These are phyloP conservation scores for Tricholoma sp. DNA, from an alignment of 768 basidiomycete genomes.

Conservation along the genomic window DNA sequence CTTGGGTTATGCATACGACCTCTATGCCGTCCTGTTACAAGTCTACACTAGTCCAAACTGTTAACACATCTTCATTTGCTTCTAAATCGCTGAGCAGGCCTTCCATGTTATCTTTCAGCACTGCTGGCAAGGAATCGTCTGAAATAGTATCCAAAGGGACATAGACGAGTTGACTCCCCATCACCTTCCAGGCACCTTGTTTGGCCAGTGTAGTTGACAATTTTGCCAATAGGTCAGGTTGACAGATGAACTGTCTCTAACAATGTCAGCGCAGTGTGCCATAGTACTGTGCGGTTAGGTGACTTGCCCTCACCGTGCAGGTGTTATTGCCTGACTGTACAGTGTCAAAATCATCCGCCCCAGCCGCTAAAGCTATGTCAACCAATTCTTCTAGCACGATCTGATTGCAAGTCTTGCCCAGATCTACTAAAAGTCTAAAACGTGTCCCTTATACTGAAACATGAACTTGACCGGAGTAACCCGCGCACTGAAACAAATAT, in stretches of 20 bases:
- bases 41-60: conserved; percentile 35
- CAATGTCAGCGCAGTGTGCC: not conserved
- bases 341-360: conserved; percentile 18
- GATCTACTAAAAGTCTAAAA: conserved; percentile 41
- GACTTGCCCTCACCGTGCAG: not conserved
- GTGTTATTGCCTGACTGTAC: not conserved
- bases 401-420: conserved; percentile 30
- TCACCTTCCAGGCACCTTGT: conserved; percentile 25
- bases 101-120: conserved; percentile 34
- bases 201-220: conserved; percentile 32
- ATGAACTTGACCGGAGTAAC: conserved; percentile 61
- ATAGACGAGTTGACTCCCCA: conserved; percentile 50
- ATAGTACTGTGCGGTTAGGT: not conserved
- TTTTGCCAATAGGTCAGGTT: conserved; percentile 32
- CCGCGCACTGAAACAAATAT: conserved; percentile 41
- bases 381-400: conserved; percentile 30
- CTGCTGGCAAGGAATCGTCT: conserved; percentile 33
- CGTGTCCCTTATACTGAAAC: conserved; percentile 52
- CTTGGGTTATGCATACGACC: too few relatives aligned
- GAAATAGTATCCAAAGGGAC: conserved; percentile 37
- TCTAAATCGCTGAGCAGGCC: conserved; percentile 48
- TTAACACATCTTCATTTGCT: conserved; percentile 51
- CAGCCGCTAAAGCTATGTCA: conserved; percentile 12
- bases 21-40: too few relatives aligned
- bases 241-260: conserved; percentile 38